These are phyloP conservation scores for Chondrus crispus DNA, from an alignment of 23 red algal species.

Conservation along the genomic window DNA sequence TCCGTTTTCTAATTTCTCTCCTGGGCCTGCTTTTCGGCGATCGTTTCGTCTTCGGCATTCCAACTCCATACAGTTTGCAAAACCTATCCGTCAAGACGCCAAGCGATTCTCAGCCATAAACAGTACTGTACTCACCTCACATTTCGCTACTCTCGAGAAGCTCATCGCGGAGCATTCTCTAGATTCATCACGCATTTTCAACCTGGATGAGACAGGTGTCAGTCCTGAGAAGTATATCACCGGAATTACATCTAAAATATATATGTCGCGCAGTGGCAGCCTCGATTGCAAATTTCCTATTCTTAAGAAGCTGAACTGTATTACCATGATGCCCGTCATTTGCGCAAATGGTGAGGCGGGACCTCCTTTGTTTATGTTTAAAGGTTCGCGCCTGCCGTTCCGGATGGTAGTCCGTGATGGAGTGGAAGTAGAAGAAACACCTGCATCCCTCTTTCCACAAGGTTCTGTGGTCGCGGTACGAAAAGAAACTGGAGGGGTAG, in stretches of 20 bases:
- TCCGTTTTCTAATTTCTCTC: background rate
- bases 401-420: background rate
- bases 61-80: background rate
- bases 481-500: background rate
- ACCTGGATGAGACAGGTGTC: slow-evolving; percentile 18
- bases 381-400: background rate
- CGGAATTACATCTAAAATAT: background rate
- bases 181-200: background rate
- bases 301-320: background rate
- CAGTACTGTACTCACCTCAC: background rate
- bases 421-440: background rate
- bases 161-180: background rate
- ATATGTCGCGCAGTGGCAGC: background rate
- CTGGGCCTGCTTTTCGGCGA: background rate
- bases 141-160: background rate
- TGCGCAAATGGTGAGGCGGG: slow-evolving; percentile 5
- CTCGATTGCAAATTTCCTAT: background rate
- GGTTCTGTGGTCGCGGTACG: background rate
- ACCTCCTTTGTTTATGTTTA: slow-evolving; percentile 5
- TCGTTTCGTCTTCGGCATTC: background rate
- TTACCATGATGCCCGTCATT: slow-evolving; percentile 17
- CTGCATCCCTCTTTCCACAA: background rate
- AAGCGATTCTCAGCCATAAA: background rate
- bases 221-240: slow-evolving; percentile 4
- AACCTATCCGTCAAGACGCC: background rate